Conservation (phyloP, 805 yeast genomes). For the Ogataea methylovora region DNA sequence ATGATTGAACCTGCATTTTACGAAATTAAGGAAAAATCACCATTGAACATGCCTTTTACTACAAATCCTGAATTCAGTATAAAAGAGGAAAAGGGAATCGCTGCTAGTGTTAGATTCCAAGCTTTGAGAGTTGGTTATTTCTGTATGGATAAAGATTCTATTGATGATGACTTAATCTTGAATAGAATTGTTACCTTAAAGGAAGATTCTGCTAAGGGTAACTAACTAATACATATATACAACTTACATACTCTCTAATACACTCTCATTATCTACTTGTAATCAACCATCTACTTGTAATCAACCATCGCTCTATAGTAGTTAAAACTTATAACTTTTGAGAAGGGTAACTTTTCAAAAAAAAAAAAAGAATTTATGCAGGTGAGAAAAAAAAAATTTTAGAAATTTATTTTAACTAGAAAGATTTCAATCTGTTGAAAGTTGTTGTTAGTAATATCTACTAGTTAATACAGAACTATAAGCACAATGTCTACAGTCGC, state of each 20-base stretch:
- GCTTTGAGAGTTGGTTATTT: slow-evolving; percentile 96
- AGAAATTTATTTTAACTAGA: background rate
- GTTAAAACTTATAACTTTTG: no score
- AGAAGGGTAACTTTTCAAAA: background rate
- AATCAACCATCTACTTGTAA: no score
- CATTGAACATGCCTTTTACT: slow-evolving; percentile 57
- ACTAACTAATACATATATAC: background rate
- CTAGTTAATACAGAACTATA: no score
- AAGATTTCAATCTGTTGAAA: background rate
- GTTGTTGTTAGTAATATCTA: no score
- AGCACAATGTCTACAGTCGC: slow-evolving; percentile 24
- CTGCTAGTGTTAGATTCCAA: slow-evolving; percentile 85
- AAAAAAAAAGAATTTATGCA: background rate
- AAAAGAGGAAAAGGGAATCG: slow-evolving; percentile 41
- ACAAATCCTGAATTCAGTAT: slow-evolving; percentile 60
- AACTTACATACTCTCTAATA: no score
- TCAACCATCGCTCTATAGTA: no score
- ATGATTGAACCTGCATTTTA: slow-evolving; percentile 72
- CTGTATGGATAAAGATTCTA: slow-evolving; percentile 77
- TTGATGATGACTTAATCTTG: slow-evolving; percentile 54
- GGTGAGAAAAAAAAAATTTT: background rate
- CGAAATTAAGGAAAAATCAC: slow-evolving; percentile 62
- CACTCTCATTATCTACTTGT: no score
- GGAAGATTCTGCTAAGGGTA: slow-evolving; percentile 54
- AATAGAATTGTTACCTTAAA: slow-evolving; percentile 92